Percentiles rank a stretch among this genome's conserved stretches.
Conservation (phyloP, 148 eudicot species). For the Pouteria glomerata region DNA sequence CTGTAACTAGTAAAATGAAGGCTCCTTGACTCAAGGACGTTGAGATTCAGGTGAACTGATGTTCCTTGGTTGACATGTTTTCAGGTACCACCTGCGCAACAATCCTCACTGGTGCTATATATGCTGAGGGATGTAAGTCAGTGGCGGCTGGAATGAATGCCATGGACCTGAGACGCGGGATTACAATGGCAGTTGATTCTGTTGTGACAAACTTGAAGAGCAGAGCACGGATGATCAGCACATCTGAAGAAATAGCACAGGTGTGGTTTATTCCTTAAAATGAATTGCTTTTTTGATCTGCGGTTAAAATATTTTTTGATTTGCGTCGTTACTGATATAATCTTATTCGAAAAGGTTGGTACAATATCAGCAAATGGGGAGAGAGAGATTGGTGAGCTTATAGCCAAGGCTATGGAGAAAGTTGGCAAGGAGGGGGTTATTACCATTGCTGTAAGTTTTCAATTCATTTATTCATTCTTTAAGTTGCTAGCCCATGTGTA, state of each 20-base stretch:
- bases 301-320: neutral
- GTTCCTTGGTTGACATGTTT: too few species aligned
- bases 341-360: constrained; percentile 29
- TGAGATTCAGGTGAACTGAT: too few species aligned
- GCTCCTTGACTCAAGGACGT: too few species aligned
- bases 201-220: constrained; percentile 41
- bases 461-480: neutral
- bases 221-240: constrained; percentile 37
- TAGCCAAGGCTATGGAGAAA: constrained; percentile 55
- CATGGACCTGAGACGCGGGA: constrained; percentile 63
- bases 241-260: constrained; percentile 43
- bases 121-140: constrained; percentile 66
- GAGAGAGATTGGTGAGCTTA: constrained; percentile 56
- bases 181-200: constrained; percentile 48
- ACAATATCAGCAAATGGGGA: constrained; percentile 49
- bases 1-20: neutral
- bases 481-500: too few species aligned
- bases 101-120: constrained; percentile 59
- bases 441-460: constrained; percentile 29
- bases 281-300: neutral
- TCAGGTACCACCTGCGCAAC: constrained; percentile 77
- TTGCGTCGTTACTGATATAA: neutral
- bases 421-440: constrained; percentile 59
- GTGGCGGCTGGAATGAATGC: constrained; percentile 86
- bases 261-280: constrained; percentile 9